Evolutionary conservation across 2,329 filamentous ascomycete genomes (phyloP).

Genomic region (Pseudopithomyces chartarum): DNA sequence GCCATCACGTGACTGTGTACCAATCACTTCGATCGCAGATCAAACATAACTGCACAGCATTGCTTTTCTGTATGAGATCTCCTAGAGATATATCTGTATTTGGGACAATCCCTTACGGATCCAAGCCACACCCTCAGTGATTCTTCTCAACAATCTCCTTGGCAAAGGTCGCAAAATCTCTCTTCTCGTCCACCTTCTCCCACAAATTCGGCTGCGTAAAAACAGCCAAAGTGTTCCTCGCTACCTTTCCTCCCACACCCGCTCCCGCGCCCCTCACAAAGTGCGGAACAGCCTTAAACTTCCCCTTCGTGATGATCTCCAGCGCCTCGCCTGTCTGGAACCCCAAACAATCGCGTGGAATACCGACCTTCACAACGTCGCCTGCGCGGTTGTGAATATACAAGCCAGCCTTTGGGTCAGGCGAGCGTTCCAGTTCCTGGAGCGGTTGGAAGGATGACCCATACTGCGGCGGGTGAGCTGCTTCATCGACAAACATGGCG

Average conservation of each 20-base stretch:
- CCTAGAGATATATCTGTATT: too few species aligned
- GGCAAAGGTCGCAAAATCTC: conserved; percentile 79
- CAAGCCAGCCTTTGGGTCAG: conserved; percentile 84
- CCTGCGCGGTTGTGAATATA: conserved; percentile 90
- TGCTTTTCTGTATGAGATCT: too few species aligned
- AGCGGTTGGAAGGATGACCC: conserved; percentile 56
- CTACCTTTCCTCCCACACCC: conserved; percentile 52
- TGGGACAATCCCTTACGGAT: too few species aligned
- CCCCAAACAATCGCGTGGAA: conserved; percentile 87
- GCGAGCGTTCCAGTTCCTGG: conserved; percentile 73
- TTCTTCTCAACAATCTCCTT: conserved; percentile 56
- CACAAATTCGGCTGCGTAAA: conserved; percentile 96
- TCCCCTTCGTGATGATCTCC: conserved; percentile 86
- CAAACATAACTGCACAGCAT: not conserved
- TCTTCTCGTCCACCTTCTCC: conserved; percentile 73
- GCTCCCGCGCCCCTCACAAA: conserved; percentile 81
- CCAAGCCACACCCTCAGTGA: too few species aligned
- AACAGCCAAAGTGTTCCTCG: conserved; percentile 84
- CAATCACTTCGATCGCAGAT: too few species aligned
- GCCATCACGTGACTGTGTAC: too few species aligned
- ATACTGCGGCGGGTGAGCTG: conserved; percentile 42
- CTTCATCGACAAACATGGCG: conserved; percentile 94
- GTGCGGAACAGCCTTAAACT: conserved; percentile 93
- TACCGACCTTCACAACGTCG: conserved; percentile 85
- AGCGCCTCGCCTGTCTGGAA: conserved; percentile 96